Conservation (phyloP, 2,329 filamentous ascomycete genomes). For the Botrytis elliptica region DNA sequence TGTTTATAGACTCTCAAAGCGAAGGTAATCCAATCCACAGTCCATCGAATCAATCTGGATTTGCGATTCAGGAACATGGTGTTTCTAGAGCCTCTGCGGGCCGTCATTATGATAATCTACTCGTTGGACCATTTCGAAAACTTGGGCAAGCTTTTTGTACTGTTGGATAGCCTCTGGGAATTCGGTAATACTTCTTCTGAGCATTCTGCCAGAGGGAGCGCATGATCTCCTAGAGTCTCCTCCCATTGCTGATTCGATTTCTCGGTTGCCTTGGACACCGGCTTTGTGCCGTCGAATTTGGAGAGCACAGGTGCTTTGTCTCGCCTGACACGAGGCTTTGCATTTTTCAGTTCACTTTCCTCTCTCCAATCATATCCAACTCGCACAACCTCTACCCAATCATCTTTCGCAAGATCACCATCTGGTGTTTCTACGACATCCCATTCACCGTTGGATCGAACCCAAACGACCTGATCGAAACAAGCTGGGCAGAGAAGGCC, state of each 20-base stretch:
- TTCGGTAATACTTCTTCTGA: background rate
- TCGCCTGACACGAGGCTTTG: background rate
- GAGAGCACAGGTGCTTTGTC: background rate
- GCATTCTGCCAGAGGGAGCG: background rate
- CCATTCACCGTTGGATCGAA: conserved; percentile 19
- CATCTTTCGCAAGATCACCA: conserved; percentile 12
- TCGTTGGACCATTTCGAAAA: background rate
- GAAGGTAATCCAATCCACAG: background rate
- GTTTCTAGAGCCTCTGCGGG: background rate
- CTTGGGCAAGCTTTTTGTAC: background rate
- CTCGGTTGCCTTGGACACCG: background rate
- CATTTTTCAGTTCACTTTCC: background rate
- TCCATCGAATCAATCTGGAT: background rate
- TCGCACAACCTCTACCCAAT: conserved; percentile 15
- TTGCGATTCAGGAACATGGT: background rate
- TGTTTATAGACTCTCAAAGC: background rate
- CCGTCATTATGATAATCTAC: background rate
- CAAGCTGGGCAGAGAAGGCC: conserved; percentile 9
- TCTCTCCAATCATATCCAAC: conserved; percentile 19
- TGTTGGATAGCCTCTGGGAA: background rate
- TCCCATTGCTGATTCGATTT: background rate
- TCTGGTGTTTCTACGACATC: conserved; percentile 16
- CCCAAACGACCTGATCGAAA: conserved; percentile 12
- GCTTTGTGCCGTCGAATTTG: background rate
- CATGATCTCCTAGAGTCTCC: background rate